phyloP scores from a whole-genome alignment of 2,329 filamentous ascomycete genomes.

The Hypoxylon sp. region DNA sequence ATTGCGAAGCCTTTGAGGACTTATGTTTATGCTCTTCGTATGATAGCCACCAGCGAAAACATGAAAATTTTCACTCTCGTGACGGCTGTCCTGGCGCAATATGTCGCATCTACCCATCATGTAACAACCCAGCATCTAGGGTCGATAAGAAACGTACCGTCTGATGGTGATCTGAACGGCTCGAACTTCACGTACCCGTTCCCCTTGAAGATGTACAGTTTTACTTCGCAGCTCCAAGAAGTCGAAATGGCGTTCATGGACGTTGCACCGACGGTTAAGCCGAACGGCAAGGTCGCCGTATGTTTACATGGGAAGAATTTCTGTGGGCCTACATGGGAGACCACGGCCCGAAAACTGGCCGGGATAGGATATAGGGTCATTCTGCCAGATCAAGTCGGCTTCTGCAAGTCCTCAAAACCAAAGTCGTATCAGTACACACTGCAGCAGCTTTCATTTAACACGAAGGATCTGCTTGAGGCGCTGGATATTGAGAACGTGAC shows the following conservation, averaged over 20 bases:
- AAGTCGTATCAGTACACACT: conserved; percentile 67
- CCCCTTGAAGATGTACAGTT: conserved; percentile 64
- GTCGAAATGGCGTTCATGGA: conserved; percentile 72
- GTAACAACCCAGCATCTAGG: conserved; percentile 39
- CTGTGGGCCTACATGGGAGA: conserved; percentile 67
- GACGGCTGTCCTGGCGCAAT: conserved; percentile 34
- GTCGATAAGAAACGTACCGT: conserved; percentile 56
- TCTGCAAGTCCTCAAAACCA: conserved; percentile 71
- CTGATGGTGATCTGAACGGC: conserved; percentile 62
- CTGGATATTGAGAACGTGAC: conserved; percentile 62
- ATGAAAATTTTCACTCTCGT: conserved; percentile 45
- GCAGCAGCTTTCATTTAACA: conserved; percentile 67
- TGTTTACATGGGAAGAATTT: conserved; percentile 72
- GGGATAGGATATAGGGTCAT: conserved; percentile 66
- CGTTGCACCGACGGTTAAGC: conserved; percentile 56
- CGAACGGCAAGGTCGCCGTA: conserved; percentile 61
- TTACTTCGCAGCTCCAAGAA: conserved; percentile 63
- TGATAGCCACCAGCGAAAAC: background rate
- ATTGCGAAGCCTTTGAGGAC: background rate
- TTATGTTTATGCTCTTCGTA: background rate
- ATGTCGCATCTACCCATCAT: conserved; percentile 26
- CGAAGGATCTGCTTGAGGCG: conserved; percentile 61
- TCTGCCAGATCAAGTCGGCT: conserved; percentile 69
- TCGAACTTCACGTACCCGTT: conserved; percentile 69
- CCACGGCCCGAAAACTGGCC: conserved; percentile 61